Percentiles rank a stretch among this genome's conserved stretches.
phyloP scores from a whole-genome alignment of 257 asterid species.

The Handroanthus guayacan region DNA sequence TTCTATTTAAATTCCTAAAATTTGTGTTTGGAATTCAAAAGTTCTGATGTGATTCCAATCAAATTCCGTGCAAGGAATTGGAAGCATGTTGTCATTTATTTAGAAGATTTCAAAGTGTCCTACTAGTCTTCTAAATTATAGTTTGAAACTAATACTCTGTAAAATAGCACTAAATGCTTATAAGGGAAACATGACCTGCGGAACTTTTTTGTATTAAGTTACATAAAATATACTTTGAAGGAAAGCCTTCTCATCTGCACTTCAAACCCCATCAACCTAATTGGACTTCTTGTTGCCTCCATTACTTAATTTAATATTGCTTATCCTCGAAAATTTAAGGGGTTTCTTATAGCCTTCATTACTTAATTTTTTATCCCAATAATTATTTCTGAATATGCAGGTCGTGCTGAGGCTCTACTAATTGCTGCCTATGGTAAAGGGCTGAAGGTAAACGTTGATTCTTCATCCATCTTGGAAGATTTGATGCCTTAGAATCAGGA shows the following conservation, averaged over 20 bases:
- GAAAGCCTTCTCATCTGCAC: not conserved
- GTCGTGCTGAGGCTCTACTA: conserved; percentile 90
- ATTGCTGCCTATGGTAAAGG: conserved; percentile 92
- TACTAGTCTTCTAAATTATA: not conserved
- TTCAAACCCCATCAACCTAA: conserved; percentile 3
- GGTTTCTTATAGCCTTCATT: not conserved
- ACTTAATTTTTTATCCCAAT: not conserved
- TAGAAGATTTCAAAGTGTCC: not conserved
- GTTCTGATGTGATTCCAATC: not conserved
- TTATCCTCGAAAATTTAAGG: not conserved
- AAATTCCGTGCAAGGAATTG: not conserved
- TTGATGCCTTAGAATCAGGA: conserved; percentile 31
- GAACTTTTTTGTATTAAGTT: not conserved
- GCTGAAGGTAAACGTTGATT: conserved; percentile 44
- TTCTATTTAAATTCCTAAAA: conserved; percentile 1
- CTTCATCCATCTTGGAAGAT: conserved; percentile 42
- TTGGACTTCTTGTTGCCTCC: not conserved
- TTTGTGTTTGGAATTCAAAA: not conserved
- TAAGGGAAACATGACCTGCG: not conserved
- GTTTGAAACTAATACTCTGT: not conserved
- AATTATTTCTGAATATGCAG: conserved; percentile 47
- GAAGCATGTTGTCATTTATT: not conserved
- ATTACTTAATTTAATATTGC: too few relatives aligned
- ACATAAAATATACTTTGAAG: not conserved
- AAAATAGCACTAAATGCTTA: conserved; percentile 17